A percentile compares a stretch with the other conserved stretches of the same genome.
Conservation (phyloP, 1,284 basidiomycete species). For the Cutaneotrichosporon sp. region DNA sequence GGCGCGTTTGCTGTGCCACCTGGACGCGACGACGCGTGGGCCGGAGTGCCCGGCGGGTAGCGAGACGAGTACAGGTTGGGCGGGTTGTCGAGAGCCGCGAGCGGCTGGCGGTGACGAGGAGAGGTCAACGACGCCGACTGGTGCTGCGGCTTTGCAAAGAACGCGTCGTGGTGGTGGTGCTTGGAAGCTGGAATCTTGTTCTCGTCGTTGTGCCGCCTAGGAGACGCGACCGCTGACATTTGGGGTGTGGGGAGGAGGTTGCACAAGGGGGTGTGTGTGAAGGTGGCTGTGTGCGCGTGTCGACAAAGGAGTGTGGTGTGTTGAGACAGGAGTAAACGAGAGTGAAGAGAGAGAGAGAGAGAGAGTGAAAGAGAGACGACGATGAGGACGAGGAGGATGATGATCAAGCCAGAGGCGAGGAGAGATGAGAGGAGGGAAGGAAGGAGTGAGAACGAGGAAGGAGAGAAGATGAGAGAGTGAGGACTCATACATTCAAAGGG, state of each 20-base stretch:
- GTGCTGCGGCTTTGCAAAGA: not conserved
- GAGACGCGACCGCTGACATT: conserved; percentile 14
- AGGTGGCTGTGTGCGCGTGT: not conserved
- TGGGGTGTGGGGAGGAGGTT: not conserved
- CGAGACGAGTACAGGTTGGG: conserved; percentile 16
- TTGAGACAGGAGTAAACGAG: not conserved
- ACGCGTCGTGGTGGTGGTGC: not conserved
- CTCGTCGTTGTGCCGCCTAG: conserved; percentile 21
- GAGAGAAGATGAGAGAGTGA: no score
- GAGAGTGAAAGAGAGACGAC: not conserved
- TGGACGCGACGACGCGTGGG: conserved; percentile 11
- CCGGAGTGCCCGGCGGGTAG: conserved; percentile 14
- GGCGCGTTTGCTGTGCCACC: not conserved
- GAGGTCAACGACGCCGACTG: conserved; percentile 1
- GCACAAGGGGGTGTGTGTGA: conserved; percentile 1
- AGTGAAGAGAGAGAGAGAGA: not conserved
- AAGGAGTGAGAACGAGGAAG: no score
- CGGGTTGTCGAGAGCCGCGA: conserved; percentile 17
- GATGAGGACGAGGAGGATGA: no score
- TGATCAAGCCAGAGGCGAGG: no score
- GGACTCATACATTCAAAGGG: no score
- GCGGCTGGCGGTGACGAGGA: conserved; percentile 18
- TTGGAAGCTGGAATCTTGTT: conserved; percentile 12
- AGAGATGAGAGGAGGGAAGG: not conserved
- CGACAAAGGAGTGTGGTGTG: not conserved